Evolutionary conservation across 2,329 filamentous ascomycete genomes (phyloP), one percentile per base, ranked within the genome.

Genomic region (Paramyrothecium sp.): DNA sequence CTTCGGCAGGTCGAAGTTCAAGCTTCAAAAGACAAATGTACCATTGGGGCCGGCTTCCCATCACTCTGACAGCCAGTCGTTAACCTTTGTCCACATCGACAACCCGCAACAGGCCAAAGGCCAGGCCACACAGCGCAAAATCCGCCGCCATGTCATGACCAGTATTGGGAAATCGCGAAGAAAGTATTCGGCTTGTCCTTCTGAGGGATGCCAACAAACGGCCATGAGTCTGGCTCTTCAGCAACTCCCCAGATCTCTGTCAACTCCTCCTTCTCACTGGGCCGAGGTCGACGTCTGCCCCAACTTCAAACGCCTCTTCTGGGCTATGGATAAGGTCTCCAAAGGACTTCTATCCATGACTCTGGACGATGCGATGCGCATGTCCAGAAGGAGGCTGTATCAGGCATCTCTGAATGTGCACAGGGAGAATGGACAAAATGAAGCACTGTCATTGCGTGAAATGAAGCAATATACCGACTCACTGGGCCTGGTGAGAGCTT

Each of bases 91-190:
- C 16, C 46, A 64, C 16, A 56, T 63, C 17, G 46, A 53, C 23
- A 47, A 63, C 11, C 63, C 63, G 2, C 48, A 41, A 3, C 55
- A 59, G 26, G 17, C 56, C 10, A 65, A 61, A 20, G 56, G 60
- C 7, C 41, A 51, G 13, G 47, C 54, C 23, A 60, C 57, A 1
- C 53, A 64, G 21, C 60, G 56, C 0, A 58, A 55, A n/a, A 59
- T 66, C n/a, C 63, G 64, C 12, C 64, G 63, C 2, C 63, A 66
- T 61, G 64, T 65, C 10, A 64, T 65, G 63, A 56, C 53, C 46
- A 52, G 60, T 4, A 61, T 64, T n/a, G 63, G 61, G 0, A 57
- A 21, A 12, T 58, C 63, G 12, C 48, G 63, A 11, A 48, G 63
- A 55, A 53, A 41, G 16, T 21, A 54, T 1, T 10, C 16, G 3